Evolutionary conservation across 2,329 filamentous ascomycete species (phyloP).

Genomic region (Penicillium sp.): DNA sequence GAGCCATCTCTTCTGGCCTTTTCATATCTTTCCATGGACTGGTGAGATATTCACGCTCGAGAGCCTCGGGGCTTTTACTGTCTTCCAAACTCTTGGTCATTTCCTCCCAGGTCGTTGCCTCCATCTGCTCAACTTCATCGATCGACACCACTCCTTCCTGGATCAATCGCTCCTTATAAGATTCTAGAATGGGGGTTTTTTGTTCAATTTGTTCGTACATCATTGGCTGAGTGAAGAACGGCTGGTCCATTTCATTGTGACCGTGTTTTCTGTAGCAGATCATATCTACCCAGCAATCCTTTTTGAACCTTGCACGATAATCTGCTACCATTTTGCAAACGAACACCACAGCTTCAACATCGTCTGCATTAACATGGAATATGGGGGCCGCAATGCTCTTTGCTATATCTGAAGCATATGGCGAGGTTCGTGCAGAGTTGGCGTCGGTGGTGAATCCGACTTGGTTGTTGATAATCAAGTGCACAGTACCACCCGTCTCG

Average conservation of each 20-base stretch:
- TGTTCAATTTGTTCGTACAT: constrained; percentile 98
- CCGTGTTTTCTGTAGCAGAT: constrained; percentile 98
- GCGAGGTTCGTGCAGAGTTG: constrained; percentile 94
- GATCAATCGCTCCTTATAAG: constrained; percentile 82
- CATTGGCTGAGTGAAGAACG: constrained; percentile 94
- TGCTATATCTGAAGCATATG: constrained; percentile 98
- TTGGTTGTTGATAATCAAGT: constrained; percentile 98
- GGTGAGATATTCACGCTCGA: constrained; percentile 44
- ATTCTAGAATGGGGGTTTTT: constrained; percentile 80
- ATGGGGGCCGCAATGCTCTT: constrained; percentile 97
- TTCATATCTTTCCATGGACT: neutral
- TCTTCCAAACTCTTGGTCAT: constrained; percentile 94
- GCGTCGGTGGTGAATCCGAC: constrained; percentile 99
- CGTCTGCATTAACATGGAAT: constrained; percentile 98
- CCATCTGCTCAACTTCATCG: constrained; percentile 96
- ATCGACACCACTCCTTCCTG: constrained; percentile 90
- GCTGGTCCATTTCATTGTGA: constrained; percentile 98
- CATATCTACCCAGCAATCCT: constrained; percentile 94
- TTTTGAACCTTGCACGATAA: constrained; percentile 97
- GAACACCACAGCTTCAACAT: constrained; percentile 96
- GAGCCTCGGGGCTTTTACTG: constrained; percentile 94
- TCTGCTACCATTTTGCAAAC: constrained; percentile 95
- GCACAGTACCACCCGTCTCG: constrained; percentile 94
- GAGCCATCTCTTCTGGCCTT: constrained; percentile 36
- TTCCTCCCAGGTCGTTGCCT: constrained; percentile 99